Base-by-base conservation (phyloP, 2,329 filamentous ascomycete genomes). In the Colletotrichum gigasporum region DNA sequence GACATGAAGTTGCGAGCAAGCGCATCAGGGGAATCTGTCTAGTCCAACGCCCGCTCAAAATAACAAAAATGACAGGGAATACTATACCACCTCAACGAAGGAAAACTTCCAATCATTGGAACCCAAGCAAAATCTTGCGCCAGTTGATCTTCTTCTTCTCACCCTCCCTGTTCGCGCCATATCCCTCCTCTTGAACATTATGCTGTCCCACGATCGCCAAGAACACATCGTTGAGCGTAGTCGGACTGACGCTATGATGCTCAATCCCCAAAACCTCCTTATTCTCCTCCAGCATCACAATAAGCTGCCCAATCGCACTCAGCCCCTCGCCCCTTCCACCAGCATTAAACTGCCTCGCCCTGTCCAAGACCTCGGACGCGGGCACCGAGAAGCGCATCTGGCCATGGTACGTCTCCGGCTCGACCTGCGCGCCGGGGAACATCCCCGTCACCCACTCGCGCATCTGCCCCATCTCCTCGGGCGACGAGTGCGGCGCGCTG, bases 221-320 rank as follows among this genome's bases (percentile, higher is more conserved):
- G 76, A 97, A 97, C 0, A 97, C 93, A 76, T 97, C 92, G 73
- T 97, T 94, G 35, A 97, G 79, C 14, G 93, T 96, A n/a, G 93
- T 95, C 18, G 93, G 92, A 63, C 88, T 91, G 68, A 97, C 93
- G 48, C 91, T 93, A 77, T 95, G 97, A 75, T 96, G 93, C 74
- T 93, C 90, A 50, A 97, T 84, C 0, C 91, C 91, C 22, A 97
- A 76, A 4, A 77, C 76, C 12, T 87, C 79, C 71, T 90, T 92
- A 66, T 90, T 83, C 69, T 88, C 86, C 76, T 97, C 94, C 1
- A 97, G 81, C 37, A 90, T 72, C 10, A 90, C 85, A 63, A 96
- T 92, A 2, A 96, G 78, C 4, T 83, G 82, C 0, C 91, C 89
- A 12, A 95, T 89, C 11, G 87, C 86, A 61, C 81, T 84, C 37